phyloP scores from a whole-genome alignment of 192 early-diverging fungal genomes.

The Lobosporangium transversale region DNA sequence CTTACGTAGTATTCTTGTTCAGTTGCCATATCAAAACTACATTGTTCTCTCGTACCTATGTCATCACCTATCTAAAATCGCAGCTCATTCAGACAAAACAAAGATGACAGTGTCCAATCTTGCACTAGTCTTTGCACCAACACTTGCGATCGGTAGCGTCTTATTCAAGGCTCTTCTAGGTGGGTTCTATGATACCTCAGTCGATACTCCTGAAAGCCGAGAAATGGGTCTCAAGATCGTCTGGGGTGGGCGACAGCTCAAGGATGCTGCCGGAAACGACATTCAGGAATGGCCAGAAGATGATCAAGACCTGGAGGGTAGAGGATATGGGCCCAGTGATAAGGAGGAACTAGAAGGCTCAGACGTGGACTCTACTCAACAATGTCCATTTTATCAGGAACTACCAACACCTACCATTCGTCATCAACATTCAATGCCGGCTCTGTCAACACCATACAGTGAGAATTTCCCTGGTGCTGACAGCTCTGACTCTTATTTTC shows the following conservation, averaged over 20 bases:
- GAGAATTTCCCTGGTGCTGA: no score
- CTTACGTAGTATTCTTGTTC: conserved; percentile 31
- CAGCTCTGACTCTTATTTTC: background rate
- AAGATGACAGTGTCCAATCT: conserved; percentile 71
- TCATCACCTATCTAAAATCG: conserved; percentile 64
- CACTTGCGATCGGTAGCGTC: conserved; percentile 61
- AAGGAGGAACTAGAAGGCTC: conserved; percentile 20
- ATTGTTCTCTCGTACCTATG: conserved; percentile 56
- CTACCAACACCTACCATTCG: background rate
- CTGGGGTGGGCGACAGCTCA: conserved; percentile 25
- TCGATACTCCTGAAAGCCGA: conserved; percentile 29
- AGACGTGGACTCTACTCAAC: background rate
- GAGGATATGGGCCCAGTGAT: background rate
- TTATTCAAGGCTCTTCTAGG: conserved; percentile 65
- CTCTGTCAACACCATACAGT: conserved; percentile 16
- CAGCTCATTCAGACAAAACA: conserved; percentile 57
- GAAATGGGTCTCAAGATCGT: conserved; percentile 48
- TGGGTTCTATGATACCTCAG: conserved; percentile 28
- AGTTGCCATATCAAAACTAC: conserved; percentile 51
- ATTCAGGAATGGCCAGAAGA: conserved; percentile 12
- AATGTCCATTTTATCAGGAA: background rate
- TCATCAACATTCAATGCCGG: conserved; percentile 8
- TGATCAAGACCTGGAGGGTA: background rate
- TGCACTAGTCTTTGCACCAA: conserved; percentile 70
- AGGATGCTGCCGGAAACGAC: conserved; percentile 9